phyloP scores from a whole-genome alignment of 2,329 filamentous ascomycete species.

The Zymoseptoria ardabiliae region DNA sequence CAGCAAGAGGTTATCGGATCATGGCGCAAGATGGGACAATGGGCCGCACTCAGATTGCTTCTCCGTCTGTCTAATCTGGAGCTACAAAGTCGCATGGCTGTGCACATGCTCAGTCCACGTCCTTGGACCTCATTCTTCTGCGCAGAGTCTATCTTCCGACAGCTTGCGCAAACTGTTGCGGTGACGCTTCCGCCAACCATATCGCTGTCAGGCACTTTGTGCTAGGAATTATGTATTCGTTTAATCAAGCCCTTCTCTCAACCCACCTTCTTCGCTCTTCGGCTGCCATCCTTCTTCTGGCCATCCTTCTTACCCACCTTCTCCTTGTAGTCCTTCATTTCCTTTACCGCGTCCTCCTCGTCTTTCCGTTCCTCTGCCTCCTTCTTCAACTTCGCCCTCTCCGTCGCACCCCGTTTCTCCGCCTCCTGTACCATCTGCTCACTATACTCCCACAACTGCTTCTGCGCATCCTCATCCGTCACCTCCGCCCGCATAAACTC shows the following conservation, averaged over 20 bases:
- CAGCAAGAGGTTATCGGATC: background rate
- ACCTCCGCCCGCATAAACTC: conserved; percentile 67
- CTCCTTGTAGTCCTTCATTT: conserved; percentile 28
- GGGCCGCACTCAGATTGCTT: background rate
- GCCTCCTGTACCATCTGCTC: conserved; percentile 73
- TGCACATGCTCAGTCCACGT: no score
- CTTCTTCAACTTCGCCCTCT: conserved; percentile 53
- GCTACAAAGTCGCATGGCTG: background rate
- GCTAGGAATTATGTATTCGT: no score
- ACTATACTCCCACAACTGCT: conserved; percentile 83
- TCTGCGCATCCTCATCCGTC: conserved; percentile 67
- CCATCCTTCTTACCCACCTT: conserved; percentile 29
- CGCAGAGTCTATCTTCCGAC: no score
- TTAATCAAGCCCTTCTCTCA: conserved; percentile 2
- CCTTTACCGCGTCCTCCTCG: conserved; percentile 25
- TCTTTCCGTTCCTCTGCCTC: conserved; percentile 33
- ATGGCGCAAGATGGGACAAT: background rate
- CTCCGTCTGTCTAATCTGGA: background rate
- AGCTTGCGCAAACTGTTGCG: no score
- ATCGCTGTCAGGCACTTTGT: no score
- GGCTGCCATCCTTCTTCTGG: conserved; percentile 23
- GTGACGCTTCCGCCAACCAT: no score
- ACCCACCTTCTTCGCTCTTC: conserved; percentile 22
- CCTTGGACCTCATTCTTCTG: no score
- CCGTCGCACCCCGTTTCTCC: conserved; percentile 70